A percentile compares a stretch with the other conserved stretches of the same genome.
Evolutionary conservation across 1,139 yeast species (phyloP).

Genomic region (Pichia norvegensis): DNA sequence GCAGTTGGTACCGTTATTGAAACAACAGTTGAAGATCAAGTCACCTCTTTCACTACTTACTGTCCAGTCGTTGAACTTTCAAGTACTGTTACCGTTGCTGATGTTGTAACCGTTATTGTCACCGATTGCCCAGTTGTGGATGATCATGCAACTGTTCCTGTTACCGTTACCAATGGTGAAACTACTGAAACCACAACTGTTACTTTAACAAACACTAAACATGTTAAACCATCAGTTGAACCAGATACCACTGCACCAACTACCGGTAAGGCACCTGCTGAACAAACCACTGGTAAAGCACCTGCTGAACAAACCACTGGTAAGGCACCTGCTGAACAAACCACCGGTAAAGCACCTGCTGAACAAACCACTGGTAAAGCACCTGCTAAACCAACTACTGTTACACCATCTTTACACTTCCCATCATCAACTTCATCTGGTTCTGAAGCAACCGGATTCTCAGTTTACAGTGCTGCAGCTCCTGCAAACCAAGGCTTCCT

Average conservation of each 20-base stretch:
- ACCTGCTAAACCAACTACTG: conserved; percentile 3
- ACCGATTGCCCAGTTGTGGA: conserved; percentile 14
- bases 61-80: conserved; percentile 3
- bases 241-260: conserved; percentile 1
- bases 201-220: conserved; percentile 1
- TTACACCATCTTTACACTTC: conserved; percentile 28
- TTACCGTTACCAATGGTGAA: conserved; percentile 9
- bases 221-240: conserved; percentile 1
- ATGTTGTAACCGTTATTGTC: conserved; percentile 8
- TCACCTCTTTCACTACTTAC: conserved; percentile 8
- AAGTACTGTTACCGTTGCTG: conserved; percentile 6
- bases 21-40: conserved; percentile 7
- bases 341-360: conserved; percentile 1
- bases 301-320: conserved; percentile 17
- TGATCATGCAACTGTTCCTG: conserved; percentile 16
- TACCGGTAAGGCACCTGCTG: conserved; percentile 22
- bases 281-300: background rate
- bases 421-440: conserved; percentile 8
- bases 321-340: background rate
- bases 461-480: conserved; percentile 10
- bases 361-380: conserved; percentile 17
- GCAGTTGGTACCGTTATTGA: conserved; percentile 6
- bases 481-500: conserved; percentile 7
- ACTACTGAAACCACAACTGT: conserved; percentile 2
- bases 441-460: conserved; percentile 3